These are phyloP conservation scores for Fusarium sp. DNA, from an alignment of 2,329 filamentous ascomycete species.

Conservation along the genomic window DNA sequence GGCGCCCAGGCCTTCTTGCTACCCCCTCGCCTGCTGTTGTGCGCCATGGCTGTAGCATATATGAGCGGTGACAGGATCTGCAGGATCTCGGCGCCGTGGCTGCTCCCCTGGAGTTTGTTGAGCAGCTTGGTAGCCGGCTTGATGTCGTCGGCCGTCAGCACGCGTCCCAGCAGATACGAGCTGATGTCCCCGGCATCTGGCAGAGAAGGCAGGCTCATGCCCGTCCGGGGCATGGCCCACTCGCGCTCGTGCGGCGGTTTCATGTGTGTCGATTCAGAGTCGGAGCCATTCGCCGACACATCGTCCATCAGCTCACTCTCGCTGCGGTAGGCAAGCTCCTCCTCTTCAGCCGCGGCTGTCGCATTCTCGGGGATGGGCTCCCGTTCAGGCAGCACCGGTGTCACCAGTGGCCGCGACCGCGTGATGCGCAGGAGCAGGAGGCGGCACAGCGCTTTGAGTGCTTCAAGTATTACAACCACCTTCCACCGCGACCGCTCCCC, in stretches of 20 bases:
- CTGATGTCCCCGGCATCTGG: constrained; percentile 87
- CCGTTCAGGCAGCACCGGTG: constrained; percentile 86
- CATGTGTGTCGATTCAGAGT: constrained; percentile 35
- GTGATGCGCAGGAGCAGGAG: constrained; percentile 85
- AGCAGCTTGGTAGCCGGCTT: constrained; percentile 89
- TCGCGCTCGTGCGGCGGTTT: constrained; percentile 63
- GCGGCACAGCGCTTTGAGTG: constrained; percentile 86
- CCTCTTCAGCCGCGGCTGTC: constrained; percentile 62
- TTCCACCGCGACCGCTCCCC: constrained; percentile 87
- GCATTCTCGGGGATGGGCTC: constrained; percentile 77
- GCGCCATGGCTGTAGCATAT: constrained; percentile 85
- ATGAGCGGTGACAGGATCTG: constrained; percentile 91
- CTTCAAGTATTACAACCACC: constrained; percentile 86
- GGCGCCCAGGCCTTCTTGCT: constrained; percentile 89
- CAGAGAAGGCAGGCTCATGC: constrained; percentile 84
- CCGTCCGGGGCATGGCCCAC: constrained; percentile 96
- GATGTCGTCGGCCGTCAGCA: constrained; percentile 95
- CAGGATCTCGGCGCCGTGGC: constrained; percentile 86
- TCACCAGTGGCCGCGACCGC: constrained; percentile 83
- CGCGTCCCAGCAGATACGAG: constrained; percentile 87
- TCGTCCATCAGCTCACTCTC: constrained; percentile 60
- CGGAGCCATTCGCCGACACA: constrained; percentile 49
- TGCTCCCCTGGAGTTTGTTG: constrained; percentile 80
- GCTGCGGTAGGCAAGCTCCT: constrained; percentile 53
- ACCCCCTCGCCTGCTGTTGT: constrained; percentile 58